These are phyloP conservation scores for Volutella citrinella DNA, from an alignment of 2,329 filamentous ascomycete genomes.

Conservation along the genomic window DNA sequence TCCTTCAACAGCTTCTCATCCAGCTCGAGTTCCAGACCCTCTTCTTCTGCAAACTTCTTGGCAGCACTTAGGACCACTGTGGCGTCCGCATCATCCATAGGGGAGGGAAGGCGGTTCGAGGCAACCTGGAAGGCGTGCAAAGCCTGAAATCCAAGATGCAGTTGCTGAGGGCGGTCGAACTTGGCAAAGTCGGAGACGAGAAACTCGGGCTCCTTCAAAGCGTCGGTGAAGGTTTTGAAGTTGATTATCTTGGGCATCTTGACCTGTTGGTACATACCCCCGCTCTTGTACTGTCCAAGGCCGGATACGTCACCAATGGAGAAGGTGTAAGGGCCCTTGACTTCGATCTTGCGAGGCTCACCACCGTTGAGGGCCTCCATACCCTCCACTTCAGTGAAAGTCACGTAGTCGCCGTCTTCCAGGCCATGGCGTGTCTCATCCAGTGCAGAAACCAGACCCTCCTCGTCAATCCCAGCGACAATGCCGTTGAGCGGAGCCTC, in stretches of 20 bases:
- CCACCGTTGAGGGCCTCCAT: slow-evolving; percentile 84
- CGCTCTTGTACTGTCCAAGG: slow-evolving; percentile 81
- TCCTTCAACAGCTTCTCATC: slow-evolving; percentile 92
- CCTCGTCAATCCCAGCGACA: slow-evolving; percentile 82
- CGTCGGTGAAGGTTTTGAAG: slow-evolving; percentile 76
- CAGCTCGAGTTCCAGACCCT: slow-evolving; percentile 66
- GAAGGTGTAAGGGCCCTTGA: slow-evolving; percentile 96
- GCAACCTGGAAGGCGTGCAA: slow-evolving; percentile 79
- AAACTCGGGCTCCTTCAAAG: slow-evolving; percentile 84
- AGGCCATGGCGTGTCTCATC: slow-evolving; percentile 94
- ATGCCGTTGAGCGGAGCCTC: slow-evolving; percentile 87
- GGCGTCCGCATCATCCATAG: slow-evolving; percentile 84
- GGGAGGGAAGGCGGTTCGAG: slow-evolving; percentile 73
- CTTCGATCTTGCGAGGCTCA: slow-evolving; percentile 84
- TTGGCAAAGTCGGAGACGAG: slow-evolving; percentile 96
- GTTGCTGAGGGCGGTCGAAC: slow-evolving; percentile 88
- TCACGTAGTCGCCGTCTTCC: slow-evolving; percentile 95
- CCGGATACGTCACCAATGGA: slow-evolving; percentile 91
- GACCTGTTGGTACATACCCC: slow-evolving; percentile 90
- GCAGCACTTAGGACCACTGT: slow-evolving; percentile 72
- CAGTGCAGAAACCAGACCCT: slow-evolving; percentile 85
- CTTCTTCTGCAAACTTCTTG: slow-evolving; percentile 68
- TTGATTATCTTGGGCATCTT: slow-evolving; percentile 96
- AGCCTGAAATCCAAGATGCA: slow-evolving; percentile 90
- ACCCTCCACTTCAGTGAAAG: slow-evolving; percentile 88